A percentile compares a stretch with the other conserved stretches of the same genome.
phyloP scores from a whole-genome alignment of 768 basidiomycete genomes.

The Phanerodontia chrysosporium region DNA sequence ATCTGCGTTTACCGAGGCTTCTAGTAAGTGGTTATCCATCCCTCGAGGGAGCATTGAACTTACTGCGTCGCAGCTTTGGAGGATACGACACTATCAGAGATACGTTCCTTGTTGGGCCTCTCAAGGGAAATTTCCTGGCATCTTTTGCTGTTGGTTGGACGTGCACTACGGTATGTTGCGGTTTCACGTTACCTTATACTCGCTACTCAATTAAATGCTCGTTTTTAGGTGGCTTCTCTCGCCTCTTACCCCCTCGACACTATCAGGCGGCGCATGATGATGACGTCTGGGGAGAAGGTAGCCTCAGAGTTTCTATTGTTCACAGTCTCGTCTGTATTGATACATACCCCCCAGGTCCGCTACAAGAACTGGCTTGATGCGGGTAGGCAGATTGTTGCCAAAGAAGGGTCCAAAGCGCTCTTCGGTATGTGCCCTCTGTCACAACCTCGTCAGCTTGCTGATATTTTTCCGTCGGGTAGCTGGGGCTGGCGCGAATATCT shows the following conservation, averaged over 20 bases:
- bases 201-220: neutral
- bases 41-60: neutral
- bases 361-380: slow-evolving; percentile 40
- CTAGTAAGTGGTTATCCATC: slow-evolving; percentile 29
- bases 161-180: slow-evolving; percentile 33
- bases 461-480: slow-evolving; percentile 32
- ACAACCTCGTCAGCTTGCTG: neutral
- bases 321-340: neutral
- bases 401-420: slow-evolving; percentile 34
- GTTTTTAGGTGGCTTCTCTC: slow-evolving; percentile 31
- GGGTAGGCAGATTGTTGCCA: slow-evolving; percentile 34
- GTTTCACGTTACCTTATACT: neutral
- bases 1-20: slow-evolving; percentile 41
- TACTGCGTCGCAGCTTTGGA: slow-evolving; percentile 31
- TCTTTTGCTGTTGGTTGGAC: slow-evolving; percentile 40
- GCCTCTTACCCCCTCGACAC: slow-evolving; percentile 43
- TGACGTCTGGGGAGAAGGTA: slow-evolving; percentile 39
- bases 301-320: neutral
- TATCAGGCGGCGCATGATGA: slow-evolving; percentile 45
- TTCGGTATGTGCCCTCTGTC: slow-evolving; percentile 36
- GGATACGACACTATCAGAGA: slow-evolving; percentile 39
- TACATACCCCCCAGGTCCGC: slow-evolving; percentile 6
- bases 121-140: slow-evolving; percentile 36
- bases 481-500: slow-evolving; percentile 52
- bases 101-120: slow-evolving; percentile 34